Evolutionary conservation across 2,329 filamentous ascomycete genomes (phyloP).

Genomic region (Alternaria viburni): DNA sequence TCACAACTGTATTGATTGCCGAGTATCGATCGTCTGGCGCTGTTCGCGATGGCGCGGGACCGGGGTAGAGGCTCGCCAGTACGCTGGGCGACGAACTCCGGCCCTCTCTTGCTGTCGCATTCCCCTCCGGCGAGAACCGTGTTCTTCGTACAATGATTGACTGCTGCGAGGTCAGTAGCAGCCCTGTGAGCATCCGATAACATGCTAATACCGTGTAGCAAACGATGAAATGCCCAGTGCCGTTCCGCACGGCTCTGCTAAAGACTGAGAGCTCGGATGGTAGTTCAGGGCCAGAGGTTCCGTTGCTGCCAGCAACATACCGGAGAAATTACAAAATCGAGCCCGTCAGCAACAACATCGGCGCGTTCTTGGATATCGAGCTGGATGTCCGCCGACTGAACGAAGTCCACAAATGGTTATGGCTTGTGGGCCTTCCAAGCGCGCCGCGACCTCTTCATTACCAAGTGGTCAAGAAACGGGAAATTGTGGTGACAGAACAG

Average conservation of each 20-base stretch:
- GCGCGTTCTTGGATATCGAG: slow-evolving; percentile 21
- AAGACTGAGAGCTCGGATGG: slow-evolving; percentile 1
- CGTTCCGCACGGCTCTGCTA: slow-evolving; percentile 15
- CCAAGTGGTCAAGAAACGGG: slow-evolving; percentile 26
- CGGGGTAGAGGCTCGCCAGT: neutral
- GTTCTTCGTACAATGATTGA: slow-evolving; percentile 1
- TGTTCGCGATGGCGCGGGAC: neutral
- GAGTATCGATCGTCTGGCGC: neutral
- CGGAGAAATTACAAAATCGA: slow-evolving; percentile 20
- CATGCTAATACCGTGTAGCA: neutral
- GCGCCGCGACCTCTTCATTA: slow-evolving; percentile 27
- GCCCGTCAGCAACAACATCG: slow-evolving; percentile 18
- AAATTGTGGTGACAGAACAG: slow-evolving; percentile 29
- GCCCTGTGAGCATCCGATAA: neutral
- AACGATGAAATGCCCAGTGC: slow-evolving; percentile 13
- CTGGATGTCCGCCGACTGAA: slow-evolving; percentile 25
- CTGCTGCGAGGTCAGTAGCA: slow-evolving; percentile 5
- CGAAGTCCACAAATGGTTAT: slow-evolving; percentile 24
- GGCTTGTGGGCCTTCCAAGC: slow-evolving; percentile 26
- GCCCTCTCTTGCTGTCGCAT: neutral
- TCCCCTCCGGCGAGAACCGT: neutral
- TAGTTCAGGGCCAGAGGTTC: neutral
- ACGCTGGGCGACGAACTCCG: neutral
- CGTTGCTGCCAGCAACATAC: slow-evolving; percentile 26
- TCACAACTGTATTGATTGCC: neutral